These are phyloP conservation scores for Coniella lustricola DNA, from an alignment of 2,329 filamentous ascomycete genomes.

Conservation along the genomic window DNA sequence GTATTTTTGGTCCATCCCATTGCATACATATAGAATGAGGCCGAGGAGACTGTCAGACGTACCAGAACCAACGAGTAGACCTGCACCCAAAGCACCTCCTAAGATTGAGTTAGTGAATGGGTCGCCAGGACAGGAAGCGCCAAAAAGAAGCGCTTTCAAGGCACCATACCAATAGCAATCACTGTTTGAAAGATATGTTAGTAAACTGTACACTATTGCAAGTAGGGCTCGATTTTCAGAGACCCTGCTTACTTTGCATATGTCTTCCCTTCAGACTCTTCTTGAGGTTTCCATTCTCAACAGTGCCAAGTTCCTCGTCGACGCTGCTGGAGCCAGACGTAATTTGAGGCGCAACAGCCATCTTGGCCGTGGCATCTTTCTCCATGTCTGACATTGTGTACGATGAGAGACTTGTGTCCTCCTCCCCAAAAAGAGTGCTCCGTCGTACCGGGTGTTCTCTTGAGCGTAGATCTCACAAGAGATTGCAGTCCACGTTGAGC, in stretches of 20 bases:
- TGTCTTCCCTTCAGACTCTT: slow-evolving; percentile 32
- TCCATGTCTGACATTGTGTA: slow-evolving; percentile 22
- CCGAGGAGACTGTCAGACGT: no score
- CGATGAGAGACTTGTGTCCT: neutral
- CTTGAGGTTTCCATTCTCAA: slow-evolving; percentile 28
- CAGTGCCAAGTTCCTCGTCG: slow-evolving; percentile 31
- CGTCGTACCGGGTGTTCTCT: no score
- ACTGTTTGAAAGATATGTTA: slow-evolving; percentile 19
- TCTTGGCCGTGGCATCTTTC: slow-evolving; percentile 22
- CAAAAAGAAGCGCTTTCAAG: no score
- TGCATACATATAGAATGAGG: no score
- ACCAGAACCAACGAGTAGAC: slow-evolving; percentile 61
- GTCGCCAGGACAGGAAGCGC: no score
- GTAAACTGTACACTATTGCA: neutral
- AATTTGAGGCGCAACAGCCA: slow-evolving; percentile 14
- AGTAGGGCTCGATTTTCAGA: neutral
- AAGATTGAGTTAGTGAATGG: neutral
- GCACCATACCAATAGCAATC: slow-evolving; percentile 37
- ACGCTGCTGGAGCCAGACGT: slow-evolving; percentile 16
- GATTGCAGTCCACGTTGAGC: no score
- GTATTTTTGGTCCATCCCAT: no score
- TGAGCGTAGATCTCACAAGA: no score
- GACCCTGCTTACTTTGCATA: slow-evolving; percentile 28
- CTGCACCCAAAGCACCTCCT: slow-evolving; percentile 42
- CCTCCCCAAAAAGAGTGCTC: no score